These are phyloP conservation scores for Coemansia sp. DNA, from an alignment of 192 early-diverging fungal genomes.

Conservation along the genomic window DNA sequence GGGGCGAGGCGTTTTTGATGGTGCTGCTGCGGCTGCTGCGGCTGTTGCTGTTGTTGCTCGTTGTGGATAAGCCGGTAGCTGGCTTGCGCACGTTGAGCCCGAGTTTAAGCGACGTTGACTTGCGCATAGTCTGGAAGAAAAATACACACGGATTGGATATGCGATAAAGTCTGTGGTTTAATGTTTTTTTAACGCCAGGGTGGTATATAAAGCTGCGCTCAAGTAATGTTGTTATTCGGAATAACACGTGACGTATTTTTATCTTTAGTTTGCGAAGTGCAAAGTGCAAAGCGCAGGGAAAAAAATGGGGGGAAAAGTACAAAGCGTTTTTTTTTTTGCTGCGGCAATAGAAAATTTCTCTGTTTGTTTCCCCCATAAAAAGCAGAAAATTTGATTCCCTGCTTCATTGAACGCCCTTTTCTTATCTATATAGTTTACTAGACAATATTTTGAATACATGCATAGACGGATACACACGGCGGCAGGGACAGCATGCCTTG, in stretches of 20 bases:
- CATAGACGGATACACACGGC: neutral
- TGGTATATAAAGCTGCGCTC: no score
- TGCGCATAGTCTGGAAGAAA: constrained; percentile 17
- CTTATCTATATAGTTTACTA: neutral
- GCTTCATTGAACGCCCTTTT: no score
- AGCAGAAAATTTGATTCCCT: no score
- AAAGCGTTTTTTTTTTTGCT: neutral
- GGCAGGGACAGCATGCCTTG: neutral
- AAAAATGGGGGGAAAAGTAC: no score
- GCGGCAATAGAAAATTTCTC: neutral
- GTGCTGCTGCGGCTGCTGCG: neutral
- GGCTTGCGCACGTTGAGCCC: constrained; percentile 43
- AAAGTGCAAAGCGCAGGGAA: no score
- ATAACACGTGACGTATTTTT: neutral
- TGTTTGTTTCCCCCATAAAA: neutral
- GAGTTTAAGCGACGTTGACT: constrained; percentile 27
- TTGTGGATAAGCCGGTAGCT: neutral
- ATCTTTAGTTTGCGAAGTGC: no score
- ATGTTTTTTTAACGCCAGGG: no score
- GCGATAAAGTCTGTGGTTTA: no score
- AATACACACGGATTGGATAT: no score
- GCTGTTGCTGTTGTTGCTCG: neutral
- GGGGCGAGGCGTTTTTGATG: neutral
- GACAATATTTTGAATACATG: neutral
- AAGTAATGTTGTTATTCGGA: neutral